These are phyloP conservation scores for Trametes cingulata DNA, from an alignment of 768 basidiomycete species.

Conservation along the genomic window DNA sequence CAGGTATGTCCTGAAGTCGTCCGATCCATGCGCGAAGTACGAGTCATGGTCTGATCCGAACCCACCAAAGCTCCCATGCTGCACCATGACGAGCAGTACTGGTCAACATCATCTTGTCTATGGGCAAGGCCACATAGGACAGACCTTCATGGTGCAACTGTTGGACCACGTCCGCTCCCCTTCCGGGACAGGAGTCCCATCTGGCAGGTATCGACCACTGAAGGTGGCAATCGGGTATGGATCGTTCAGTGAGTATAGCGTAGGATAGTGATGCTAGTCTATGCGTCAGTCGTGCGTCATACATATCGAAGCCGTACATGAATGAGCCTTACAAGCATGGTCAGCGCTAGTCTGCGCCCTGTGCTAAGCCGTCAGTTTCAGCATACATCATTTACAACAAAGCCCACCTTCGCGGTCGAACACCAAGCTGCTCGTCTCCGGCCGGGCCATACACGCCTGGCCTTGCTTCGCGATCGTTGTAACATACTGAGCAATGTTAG, in stretches of 20 bases:
- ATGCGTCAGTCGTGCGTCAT: slow-evolving; percentile 1
- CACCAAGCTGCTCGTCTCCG: slow-evolving; percentile 66
- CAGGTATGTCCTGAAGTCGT: slow-evolving; percentile 78
- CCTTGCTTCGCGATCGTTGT: slow-evolving; percentile 46
- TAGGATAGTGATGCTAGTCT: slow-evolving; percentile 64
- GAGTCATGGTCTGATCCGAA: slow-evolving; percentile 51
- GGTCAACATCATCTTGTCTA: too few species aligned
- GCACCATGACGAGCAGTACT: too few species aligned
- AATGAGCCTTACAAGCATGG: slow-evolving; percentile 55
- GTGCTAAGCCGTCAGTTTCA: not conserved
- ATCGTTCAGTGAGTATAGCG: slow-evolving; percentile 68
- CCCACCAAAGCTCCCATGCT: slow-evolving; percentile 81
- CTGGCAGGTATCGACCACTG: slow-evolving; percentile 56
- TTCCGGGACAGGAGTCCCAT: slow-evolving; percentile 49
- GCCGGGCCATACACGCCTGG: slow-evolving; percentile 45
- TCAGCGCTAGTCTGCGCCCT: slow-evolving; percentile 68
- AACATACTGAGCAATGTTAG: slow-evolving; percentile 39
- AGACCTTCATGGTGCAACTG: slow-evolving; percentile 79
- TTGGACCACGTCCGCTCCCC: slow-evolving; percentile 63
- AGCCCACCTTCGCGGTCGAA: slow-evolving; percentile 70
- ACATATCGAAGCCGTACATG: not conserved
- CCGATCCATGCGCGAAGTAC: slow-evolving; percentile 76
- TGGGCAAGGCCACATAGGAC: too few species aligned
- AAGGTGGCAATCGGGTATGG: slow-evolving; percentile 70
- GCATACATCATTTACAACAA: not conserved